These are phyloP conservation scores for Stephanodiscus triporus DNA, from an alignment of 108 stramenopile genomes.

Conservation along the genomic window DNA sequence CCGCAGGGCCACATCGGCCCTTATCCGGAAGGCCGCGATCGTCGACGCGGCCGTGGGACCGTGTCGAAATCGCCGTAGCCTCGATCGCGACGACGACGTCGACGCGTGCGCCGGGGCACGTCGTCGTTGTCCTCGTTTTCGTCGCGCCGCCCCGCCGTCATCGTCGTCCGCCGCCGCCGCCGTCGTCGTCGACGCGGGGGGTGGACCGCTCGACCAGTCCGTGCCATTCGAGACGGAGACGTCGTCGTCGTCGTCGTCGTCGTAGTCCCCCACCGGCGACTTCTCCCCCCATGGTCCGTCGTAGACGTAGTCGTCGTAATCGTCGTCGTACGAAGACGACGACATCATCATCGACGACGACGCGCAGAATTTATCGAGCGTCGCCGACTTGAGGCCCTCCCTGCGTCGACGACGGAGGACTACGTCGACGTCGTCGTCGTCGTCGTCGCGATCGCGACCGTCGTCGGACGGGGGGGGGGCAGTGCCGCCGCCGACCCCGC, in stretches of 20 bases:
- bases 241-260: no score
- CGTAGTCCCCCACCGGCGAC: slow-evolving; percentile 4
- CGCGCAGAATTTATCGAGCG: slow-evolving; percentile 27
- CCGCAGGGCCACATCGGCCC: slow-evolving; percentile 33
- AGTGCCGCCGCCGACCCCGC: no score
- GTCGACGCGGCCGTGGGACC: slow-evolving; percentile 38
- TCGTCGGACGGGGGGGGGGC: no score
- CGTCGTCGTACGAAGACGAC: background rate
- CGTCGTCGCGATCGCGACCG: no score
- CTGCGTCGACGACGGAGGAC: no score
- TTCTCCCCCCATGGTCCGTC: background rate
- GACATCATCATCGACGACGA: background rate
- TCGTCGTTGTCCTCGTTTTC: no score
- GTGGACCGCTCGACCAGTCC: background rate
- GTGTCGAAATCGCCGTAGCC: background rate
- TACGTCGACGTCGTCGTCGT: no score
- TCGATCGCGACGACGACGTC: background rate
- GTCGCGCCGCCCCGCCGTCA: background rate
- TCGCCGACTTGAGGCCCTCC: slow-evolving; percentile 1
- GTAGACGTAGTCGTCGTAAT: background rate
- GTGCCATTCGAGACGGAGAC: background rate
- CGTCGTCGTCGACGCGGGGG: background rate
- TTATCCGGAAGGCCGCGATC: slow-evolving; percentile 40
- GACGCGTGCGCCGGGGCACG: no score
- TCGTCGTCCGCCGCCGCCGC: background rate